A percentile compares a stretch with the other conserved stretches of the same genome.
These are phyloP conservation scores for Adansonia madagascariensis DNA, from an alignment of 441 rosid species.

Conservation along the genomic window DNA sequence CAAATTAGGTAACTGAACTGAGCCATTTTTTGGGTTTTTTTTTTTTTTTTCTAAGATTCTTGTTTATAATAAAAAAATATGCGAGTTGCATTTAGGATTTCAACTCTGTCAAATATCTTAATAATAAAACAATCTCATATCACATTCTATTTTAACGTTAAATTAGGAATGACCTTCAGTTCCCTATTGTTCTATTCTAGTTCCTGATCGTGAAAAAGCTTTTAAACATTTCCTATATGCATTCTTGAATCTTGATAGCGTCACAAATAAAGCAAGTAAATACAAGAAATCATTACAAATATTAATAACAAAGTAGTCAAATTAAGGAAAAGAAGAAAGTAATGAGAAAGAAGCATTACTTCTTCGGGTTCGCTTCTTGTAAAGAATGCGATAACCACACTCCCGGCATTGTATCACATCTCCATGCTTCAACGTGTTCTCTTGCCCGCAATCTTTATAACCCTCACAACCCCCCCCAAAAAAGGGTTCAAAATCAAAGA, in stretches of 20 bases:
- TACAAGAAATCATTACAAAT: neutral
- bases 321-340: neutral
- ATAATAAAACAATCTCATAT: neutral
- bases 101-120: neutral
- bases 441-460: constrained; percentile 77
- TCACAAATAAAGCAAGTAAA: neutral
- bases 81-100: neutral
- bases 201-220: neutral
- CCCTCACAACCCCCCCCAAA: neutral
- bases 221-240: neutral
- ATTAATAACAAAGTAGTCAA: neutral
- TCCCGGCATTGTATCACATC: constrained; percentile 94
- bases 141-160: neutral
- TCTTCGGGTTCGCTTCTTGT: constrained; percentile 94
- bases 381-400: constrained; percentile 93
- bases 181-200: neutral
- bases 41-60: neutral
- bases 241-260: neutral
- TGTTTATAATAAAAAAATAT: neutral
- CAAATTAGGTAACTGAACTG: neutral
- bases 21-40: neutral
- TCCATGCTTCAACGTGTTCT: constrained; percentile 80
- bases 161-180: neutral
- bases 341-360: constrained; percentile 39
- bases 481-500: neutral